Evolutionary conservation across 495 filamentous ascomycete species (phyloP).

Genomic region (Podospora australis): DNA sequence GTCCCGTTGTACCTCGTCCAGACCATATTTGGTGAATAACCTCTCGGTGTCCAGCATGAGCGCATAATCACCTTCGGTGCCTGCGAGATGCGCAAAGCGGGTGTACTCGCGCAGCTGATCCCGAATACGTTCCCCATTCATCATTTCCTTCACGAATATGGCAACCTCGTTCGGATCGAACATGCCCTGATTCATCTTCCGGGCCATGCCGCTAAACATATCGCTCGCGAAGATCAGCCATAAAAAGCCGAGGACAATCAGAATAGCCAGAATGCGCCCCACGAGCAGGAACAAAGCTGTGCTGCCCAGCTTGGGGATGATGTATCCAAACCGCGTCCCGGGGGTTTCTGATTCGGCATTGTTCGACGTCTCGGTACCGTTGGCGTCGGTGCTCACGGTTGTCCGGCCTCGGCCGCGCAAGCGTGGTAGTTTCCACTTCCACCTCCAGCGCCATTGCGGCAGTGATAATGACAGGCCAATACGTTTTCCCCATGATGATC

Average conservation of each 20-base stretch:
- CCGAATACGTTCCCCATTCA: slow-evolving; percentile 60
- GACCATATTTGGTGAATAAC: slow-evolving; percentile 57
- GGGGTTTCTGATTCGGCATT: not conserved
- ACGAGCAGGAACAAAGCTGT: slow-evolving; percentile 39
- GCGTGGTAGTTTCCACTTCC: slow-evolving; percentile 42
- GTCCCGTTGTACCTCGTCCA: slow-evolving; percentile 69
- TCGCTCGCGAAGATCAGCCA: slow-evolving; percentile 83
- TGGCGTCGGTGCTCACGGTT: slow-evolving; percentile 2
- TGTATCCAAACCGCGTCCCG: slow-evolving; percentile 9
- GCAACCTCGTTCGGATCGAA: slow-evolving; percentile 65
- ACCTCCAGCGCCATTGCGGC: slow-evolving; percentile 42
- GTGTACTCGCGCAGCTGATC: slow-evolving; percentile 68
- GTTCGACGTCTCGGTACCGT: not conserved
- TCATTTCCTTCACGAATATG: slow-evolving; percentile 59
- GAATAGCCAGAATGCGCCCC: slow-evolving; percentile 64
- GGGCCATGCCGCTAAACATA: slow-evolving; percentile 58
- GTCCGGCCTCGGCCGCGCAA: slow-evolving; percentile 30
- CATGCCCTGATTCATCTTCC: slow-evolving; percentile 40
- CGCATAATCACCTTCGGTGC: slow-evolving; percentile 80
- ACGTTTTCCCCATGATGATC: slow-evolving; percentile 45
- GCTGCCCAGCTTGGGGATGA: slow-evolving; percentile 24
- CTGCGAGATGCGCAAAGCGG: slow-evolving; percentile 77
- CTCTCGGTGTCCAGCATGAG: slow-evolving; percentile 76
- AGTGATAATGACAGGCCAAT: slow-evolving; percentile 41
- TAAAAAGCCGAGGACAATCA: slow-evolving; percentile 66